These are phyloP conservation scores for Amanita rubescens DNA, from an alignment of 768 basidiomycete species.

Conservation along the genomic window DNA sequence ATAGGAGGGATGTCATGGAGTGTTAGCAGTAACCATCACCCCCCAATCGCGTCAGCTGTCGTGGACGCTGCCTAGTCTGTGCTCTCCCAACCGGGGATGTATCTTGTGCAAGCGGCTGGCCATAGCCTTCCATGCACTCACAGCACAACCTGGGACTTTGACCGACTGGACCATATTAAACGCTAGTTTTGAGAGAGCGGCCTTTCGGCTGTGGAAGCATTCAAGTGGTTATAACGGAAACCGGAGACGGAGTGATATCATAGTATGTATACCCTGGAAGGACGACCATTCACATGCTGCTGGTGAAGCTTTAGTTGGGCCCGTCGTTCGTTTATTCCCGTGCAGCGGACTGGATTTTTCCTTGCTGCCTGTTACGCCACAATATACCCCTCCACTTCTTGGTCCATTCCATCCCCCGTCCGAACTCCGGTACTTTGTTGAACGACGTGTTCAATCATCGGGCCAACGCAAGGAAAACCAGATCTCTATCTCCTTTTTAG, in stretches of 20 bases:
- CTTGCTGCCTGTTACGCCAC: neutral
- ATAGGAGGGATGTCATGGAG: neutral
- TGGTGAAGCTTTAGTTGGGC: neutral
- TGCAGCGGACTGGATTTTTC: neutral
- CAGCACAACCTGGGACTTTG: neutral
- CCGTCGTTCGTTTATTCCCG: neutral
- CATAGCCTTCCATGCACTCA: neutral
- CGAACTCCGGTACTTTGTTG: neutral
- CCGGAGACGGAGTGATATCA: neutral
- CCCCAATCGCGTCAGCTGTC: neutral
- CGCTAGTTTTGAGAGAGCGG: neutral
- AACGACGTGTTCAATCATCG: neutral
- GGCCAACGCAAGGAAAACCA: neutral
- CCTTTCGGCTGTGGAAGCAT: neutral
- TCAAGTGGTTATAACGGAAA: neutral
- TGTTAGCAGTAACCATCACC: neutral
- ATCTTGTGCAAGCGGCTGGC: neutral
- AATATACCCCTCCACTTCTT: neutral
- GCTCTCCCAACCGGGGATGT: neutral
- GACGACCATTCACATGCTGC: neutral
- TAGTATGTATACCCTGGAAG: neutral
- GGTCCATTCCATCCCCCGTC: no score
- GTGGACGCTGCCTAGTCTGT: neutral
- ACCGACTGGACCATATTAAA: neutral
- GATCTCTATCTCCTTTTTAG: no score